A percentile compares a stretch with the other conserved stretches of the same genome.
phyloP scores from a whole-genome alignment of 805 yeast genomes.

The Zygotorulaspora danielsina region DNA sequence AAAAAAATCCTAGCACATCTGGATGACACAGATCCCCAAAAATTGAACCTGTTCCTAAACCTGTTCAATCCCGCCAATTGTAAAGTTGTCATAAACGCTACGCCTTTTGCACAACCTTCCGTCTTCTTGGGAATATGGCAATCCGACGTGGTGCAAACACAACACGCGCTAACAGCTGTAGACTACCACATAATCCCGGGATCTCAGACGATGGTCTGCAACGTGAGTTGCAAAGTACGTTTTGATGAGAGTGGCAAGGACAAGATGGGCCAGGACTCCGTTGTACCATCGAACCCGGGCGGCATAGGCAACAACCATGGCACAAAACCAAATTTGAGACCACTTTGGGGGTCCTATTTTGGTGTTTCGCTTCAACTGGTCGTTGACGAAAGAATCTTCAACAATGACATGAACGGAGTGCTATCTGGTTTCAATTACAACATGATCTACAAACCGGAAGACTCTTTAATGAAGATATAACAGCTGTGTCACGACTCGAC shows the following conservation, averaged over 20 bases:
- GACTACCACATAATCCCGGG: constrained; percentile 70
- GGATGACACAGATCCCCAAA: constrained; percentile 33
- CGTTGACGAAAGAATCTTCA: constrained; percentile 45
- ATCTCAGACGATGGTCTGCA: constrained; percentile 49
- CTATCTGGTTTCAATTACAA: constrained; percentile 64
- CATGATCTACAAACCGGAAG: constrained; percentile 59
- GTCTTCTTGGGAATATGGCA: constrained; percentile 33
- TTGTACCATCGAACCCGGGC: constrained; percentile 32
- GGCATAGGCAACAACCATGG: constrained; percentile 13
- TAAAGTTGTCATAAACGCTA: constrained; percentile 32
- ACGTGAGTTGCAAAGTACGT: constrained; percentile 54
- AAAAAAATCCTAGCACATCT: constrained; percentile 35
- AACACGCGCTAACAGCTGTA: constrained; percentile 57
- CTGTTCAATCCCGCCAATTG: constrained; percentile 26
- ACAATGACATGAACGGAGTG: constrained; percentile 33
- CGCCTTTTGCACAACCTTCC: constrained; percentile 31
- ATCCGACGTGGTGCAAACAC: constrained; percentile 40
- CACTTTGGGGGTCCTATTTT: constrained; percentile 65
- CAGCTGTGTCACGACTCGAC: too few species aligned
- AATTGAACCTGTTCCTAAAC: constrained; percentile 28
- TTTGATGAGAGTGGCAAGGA: constrained; percentile 75
- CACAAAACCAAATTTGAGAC: constrained; percentile 36
- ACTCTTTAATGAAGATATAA: constrained; percentile 35
- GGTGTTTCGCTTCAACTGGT: constrained; percentile 61
- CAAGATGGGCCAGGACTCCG: constrained; percentile 60